Base-by-base conservation (phyloP, 805 yeast genomes). In the Cyberlindnera japonica region DNA sequence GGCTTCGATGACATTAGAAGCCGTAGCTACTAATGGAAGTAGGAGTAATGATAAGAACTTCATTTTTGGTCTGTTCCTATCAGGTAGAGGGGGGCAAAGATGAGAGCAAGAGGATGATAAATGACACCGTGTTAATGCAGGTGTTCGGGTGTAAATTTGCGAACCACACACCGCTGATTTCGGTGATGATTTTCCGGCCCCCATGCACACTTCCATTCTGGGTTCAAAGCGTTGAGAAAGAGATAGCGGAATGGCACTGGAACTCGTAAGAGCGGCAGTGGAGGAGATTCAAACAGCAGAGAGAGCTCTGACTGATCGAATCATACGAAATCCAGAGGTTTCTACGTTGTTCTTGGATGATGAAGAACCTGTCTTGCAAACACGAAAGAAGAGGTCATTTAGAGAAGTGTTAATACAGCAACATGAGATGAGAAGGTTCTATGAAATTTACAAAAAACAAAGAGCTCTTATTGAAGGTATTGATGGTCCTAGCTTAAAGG, bases 241-340 rank as follows among this genome's bases (percentile, higher is more conserved):
- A 7, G 12, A 15, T 19, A 40, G 14, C 14, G n/a, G 18, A 25
- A 50, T 54, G 59, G 36, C 65, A 4, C 25, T 72, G 24, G 81
- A 77, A 35, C 47, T 48, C 4, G 57, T 59, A 27, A 55, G 81
- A 36, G 40, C 49, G 4, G 41, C 63, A 1, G 43, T 77, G 7
- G 88, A 81, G 52, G 93, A 84, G 55, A 59, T 85, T 15, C 95
- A 90, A 47, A 62, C 76, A 3, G 71, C 91, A 4, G 95, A 90
- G 52, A 53, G 62, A 21, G 87, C 87, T 0, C 69, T 88, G 0
- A 61, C 82, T 0, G 72, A 71, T 34, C 65, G 97, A 38, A 62
- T 88, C 4, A 65, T 68, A 37, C 54, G 79, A 41, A 82, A 84
- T 52, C 89, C 91, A 0, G 67, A 64, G 14, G 44, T 85, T 2